Conservation (phyloP, 305 asterid species). For the Fraxinus baroniana region DNA sequence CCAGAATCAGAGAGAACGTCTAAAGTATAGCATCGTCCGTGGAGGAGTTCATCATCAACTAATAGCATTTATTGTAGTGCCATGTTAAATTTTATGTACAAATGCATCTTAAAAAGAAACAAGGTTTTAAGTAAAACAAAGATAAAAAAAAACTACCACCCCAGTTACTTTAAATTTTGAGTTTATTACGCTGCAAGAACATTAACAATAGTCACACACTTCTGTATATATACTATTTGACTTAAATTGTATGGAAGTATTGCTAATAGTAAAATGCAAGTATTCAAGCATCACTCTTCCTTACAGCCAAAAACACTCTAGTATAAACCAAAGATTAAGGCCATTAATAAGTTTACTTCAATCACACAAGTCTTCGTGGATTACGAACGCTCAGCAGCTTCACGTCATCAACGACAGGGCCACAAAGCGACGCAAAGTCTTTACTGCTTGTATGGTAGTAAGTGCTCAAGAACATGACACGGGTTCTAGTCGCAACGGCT, state of each 20-base stretch:
- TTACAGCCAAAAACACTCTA: conserved; percentile 17
- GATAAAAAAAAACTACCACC: conserved; percentile 10
- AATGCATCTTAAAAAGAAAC: too few relatives aligned
- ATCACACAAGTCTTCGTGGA: conserved; percentile 47
- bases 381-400: conserved; percentile 72
- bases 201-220: not conserved
- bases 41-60: too few relatives aligned
- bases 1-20: too few relatives aligned
- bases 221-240: conserved; percentile 30
- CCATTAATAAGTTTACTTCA: not conserved
- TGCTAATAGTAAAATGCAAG: not conserved
- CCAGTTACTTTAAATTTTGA: conserved; percentile 6
- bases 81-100: too few relatives aligned
- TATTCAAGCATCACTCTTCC: not conserved
- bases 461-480: conserved; percentile 87
- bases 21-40: too few relatives aligned
- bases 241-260: conserved; percentile 19
- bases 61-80: too few relatives aligned
- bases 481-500: conserved; percentile 57
- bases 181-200: not conserved
- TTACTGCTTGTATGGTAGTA: conserved; percentile 80
- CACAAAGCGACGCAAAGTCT: conserved; percentile 87
- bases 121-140: not conserved
- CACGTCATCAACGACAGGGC: conserved; percentile 86
- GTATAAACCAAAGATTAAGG: not conserved